phyloP scores from a whole-genome alignment of 2,329 filamentous ascomycete genomes.

The Dothiorella sarmentorum region DNA sequence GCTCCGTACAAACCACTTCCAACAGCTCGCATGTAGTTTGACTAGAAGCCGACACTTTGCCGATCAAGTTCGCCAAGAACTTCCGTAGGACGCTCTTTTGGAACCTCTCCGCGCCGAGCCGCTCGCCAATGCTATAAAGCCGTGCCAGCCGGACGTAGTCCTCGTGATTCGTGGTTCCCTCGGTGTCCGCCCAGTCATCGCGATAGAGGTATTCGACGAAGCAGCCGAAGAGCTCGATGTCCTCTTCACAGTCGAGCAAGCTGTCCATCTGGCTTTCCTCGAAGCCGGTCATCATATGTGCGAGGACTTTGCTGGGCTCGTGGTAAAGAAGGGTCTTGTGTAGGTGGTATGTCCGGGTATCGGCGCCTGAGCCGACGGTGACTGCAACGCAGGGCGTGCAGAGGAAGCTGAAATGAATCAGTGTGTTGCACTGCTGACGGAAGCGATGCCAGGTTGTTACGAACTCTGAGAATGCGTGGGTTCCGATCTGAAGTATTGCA shows the following conservation, averaged over 20 bases:
- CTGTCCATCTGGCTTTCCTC: background rate
- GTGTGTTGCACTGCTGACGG: no score
- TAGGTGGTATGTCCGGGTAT: background rate
- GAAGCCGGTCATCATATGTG: background rate
- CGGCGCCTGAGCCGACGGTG: background rate
- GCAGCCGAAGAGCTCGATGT: conserved; percentile 24
- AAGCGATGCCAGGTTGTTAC: no score
- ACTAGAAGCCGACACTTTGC: conserved; percentile 10
- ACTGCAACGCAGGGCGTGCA: background rate
- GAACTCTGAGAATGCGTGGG: no score
- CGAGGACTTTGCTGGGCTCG: background rate
- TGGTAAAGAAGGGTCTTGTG: background rate
- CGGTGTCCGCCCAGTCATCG: conserved; percentile 21
- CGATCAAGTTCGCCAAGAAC: conserved; percentile 14
- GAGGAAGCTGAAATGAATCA: no score
- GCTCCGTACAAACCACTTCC: conserved; percentile 22
- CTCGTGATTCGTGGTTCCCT: conserved; percentile 18
- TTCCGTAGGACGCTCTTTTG: conserved; percentile 22
- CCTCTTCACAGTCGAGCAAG: conserved; percentile 22
- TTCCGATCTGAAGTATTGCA: no score
- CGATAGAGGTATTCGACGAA: conserved; percentile 27
- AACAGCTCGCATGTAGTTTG: conserved; percentile 22
- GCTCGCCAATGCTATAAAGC: conserved; percentile 25
- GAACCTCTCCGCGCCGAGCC: conserved; percentile 23
- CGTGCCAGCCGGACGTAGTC: conserved; percentile 23